Base-by-base conservation (phyloP, 257 asterid genomes). In the Handroanthus guayacan region DNA sequence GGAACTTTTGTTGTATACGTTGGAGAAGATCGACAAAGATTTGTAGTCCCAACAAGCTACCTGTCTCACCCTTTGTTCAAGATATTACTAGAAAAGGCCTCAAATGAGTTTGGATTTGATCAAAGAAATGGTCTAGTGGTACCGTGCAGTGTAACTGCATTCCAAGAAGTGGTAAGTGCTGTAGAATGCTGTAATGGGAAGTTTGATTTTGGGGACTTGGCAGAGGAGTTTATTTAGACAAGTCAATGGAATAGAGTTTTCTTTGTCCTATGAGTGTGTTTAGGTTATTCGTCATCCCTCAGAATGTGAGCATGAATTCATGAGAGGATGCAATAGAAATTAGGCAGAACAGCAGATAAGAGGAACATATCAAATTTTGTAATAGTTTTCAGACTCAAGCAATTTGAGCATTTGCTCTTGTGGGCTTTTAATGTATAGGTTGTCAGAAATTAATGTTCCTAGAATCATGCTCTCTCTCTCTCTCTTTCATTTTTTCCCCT, bases 41-140 rank as follows among this genome's bases (percentile, higher is more conserved):
- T 92, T 69, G 87, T 80, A 25, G 86, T 90, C 7, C 97, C 96
- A 1, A 92, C 93, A 0, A 76, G 86, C n/a, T 86, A 94, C 38
- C 94, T 94, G 2, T 86, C 94, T 0, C 98, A 94, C 84, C 98
- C 98, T 25, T 61, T 94, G 62, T 85, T 94, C 91, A 90, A 83
- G 84, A 94, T 94, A 67, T 37, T 94, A 80, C 50, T 94, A 17
- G 97, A 94, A 78, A 94, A 92, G 85, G 92, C 97, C 13, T 89
- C 75, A 25, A 77, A 91, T 31, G 96, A 93, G 80, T 89, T 82
- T 73, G 98, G 97, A 6, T 90, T 90, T 55, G 71, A 81, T 41
- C 94, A 90, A 10, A 79, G 82, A 12, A 78, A 75, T 52, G 94
- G 96, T 0, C 86, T 94, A 0, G 90, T 87, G 25, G 85, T 94